phyloP scores from a whole-genome alignment of 768 basidiomycete species.

The Mycena pura region DNA sequence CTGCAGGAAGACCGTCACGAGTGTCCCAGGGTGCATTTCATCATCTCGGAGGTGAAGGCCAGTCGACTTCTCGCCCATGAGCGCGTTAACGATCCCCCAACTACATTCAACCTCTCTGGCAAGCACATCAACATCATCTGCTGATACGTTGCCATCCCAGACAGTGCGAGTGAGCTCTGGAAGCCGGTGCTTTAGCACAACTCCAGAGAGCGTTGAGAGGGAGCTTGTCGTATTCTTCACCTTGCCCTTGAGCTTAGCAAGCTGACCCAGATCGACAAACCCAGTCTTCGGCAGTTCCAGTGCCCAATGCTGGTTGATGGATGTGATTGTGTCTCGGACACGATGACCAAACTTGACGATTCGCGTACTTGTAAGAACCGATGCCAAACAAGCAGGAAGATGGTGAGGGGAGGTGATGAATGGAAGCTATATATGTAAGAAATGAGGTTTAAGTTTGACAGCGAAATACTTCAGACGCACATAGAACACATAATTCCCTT shows the following conservation, averaged over 20 bases:
- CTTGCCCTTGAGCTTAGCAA: constrained; percentile 17
- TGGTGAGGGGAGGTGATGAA: neutral
- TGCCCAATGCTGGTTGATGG: neutral
- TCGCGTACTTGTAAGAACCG: constrained; percentile 2
- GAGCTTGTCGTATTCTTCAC: neutral
- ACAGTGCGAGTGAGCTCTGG: neutral
- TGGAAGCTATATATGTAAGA: neutral
- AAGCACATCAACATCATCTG: neutral
- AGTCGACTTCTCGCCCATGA: too few species aligned
- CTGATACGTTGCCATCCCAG: neutral
- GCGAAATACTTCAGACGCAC: too few species aligned
- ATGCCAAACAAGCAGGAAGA: neutral
- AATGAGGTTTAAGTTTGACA: neutral
- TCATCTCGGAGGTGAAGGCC: constrained; percentile 7
- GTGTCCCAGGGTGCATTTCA: constrained; percentile 9
- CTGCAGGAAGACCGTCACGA: constrained; percentile 11
- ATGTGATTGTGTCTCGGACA: neutral
- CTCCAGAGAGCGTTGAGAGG: constrained; percentile 3
- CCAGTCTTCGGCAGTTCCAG: neutral
- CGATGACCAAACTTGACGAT: constrained; percentile 20
- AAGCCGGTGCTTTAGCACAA: constrained; percentile 3
- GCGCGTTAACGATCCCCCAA: too few species aligned
- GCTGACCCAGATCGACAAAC: constrained; percentile 11
- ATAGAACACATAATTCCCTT: too few species aligned
- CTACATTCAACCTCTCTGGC: constrained; percentile 14